Evolutionary conservation across 225 moss, liverwort and hornwort genomes (phyloP).

Genomic region (Sphagnum tenellum): DNA sequence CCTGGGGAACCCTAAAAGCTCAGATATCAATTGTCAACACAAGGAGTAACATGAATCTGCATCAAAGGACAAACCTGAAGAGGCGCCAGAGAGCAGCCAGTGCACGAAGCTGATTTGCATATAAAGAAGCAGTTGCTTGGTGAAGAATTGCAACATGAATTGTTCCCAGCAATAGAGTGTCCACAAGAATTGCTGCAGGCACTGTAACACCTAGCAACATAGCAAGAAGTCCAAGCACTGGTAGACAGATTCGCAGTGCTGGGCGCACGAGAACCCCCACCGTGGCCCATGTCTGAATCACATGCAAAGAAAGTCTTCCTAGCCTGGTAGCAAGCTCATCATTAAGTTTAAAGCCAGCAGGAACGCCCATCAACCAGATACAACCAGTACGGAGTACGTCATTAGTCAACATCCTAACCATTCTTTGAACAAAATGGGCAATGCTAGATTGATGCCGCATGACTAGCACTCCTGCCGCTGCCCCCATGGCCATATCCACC

Average conservation of each 20-base stretch:
- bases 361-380: constrained; percentile 99
- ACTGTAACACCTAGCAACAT: constrained; percentile 74
- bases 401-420: constrained; percentile 51
- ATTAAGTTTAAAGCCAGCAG: constrained; percentile 95
- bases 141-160: constrained; percentile 81
- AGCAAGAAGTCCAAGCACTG: constrained; percentile 47
- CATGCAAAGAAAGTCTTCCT: constrained; percentile 85
- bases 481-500: constrained; percentile 70
- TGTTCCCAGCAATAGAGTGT: constrained; percentile 62
- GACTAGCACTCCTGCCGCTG: constrained; percentile 53
- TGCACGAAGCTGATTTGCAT: constrained; percentile 88
- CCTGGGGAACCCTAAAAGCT: no score
- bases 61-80: constrained; percentile 47
- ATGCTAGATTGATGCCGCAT: constrained; percentile 48
- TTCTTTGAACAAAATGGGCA: constrained; percentile 39
- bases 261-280: constrained; percentile 56
- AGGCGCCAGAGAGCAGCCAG: constrained; percentile 92
- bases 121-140: constrained; percentile 69
- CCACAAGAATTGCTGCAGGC: constrained; percentile 71
- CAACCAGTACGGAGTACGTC: constrained; percentile 93
- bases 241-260: constrained; percentile 41
- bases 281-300: constrained; percentile 96
- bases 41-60: not conserved
- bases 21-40: no score
- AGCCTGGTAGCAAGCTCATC: constrained; percentile 81